Percentiles rank a stretch among this genome's conserved stretches.
These are phyloP conservation scores for Boletales sp. DNA, from an alignment of 768 basidiomycete genomes.

Conservation along the genomic window DNA sequence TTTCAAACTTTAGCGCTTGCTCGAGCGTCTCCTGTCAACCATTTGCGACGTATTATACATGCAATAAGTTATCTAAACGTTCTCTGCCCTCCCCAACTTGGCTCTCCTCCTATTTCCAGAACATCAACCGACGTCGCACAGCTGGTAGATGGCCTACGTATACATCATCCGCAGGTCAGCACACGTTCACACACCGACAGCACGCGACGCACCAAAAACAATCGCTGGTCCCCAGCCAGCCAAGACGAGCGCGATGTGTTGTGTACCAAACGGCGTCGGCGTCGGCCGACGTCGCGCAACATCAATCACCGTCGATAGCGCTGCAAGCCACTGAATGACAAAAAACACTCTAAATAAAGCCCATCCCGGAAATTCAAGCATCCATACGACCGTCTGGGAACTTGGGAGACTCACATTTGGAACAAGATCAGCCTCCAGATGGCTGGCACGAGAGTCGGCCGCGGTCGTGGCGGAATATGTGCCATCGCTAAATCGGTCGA, in stretches of 20 bases:
- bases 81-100: too few relatives aligned
- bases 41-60: too few relatives aligned
- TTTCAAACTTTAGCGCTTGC: background rate
- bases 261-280: constrained; percentile 59
- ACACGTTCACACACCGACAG: background rate
- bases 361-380: background rate
- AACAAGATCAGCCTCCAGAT: constrained; percentile 54
- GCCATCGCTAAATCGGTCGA: background rate
- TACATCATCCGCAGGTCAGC: background rate
- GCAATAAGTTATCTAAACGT: too few relatives aligned
- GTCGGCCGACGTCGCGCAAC: constrained; percentile 32
- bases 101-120: constrained; percentile 27
- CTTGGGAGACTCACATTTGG: constrained; percentile 39
- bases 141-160: constrained; percentile 34
- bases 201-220: constrained; percentile 41
- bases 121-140: constrained; percentile 37
- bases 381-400: background rate
- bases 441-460: constrained; percentile 33
- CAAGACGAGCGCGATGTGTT: constrained; percentile 58
- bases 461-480: background rate
- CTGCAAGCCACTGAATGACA: constrained; percentile 44
- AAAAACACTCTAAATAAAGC: constrained; percentile 37
- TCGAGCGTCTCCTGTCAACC: background rate
- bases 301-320: constrained; percentile 51
- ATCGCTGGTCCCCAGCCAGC: constrained; percentile 58